Evolutionary conservation across 768 basidiomycete genomes (phyloP), one percentile per base, ranked within the genome.

Genomic region (Serpula lacrymans): DNA sequence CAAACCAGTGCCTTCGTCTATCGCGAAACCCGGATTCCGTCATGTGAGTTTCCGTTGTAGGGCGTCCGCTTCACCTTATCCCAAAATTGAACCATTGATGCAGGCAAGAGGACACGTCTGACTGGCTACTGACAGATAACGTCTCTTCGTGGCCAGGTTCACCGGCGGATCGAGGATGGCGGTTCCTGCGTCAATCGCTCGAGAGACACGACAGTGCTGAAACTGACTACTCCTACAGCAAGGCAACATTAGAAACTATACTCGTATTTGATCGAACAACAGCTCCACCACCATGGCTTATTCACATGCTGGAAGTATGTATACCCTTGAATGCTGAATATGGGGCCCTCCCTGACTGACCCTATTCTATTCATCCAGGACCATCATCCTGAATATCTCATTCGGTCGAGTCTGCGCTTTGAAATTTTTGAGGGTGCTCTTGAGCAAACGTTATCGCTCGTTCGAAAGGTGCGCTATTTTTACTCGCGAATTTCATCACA

Each of bases 51-150:
- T n/a, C n/a, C n/a, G n/a, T n/a, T n/a, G 7, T 40, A 6, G 27
- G 39, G 43, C 26, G 26, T 36, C 7, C 35, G n/a, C 6, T 39
- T 13, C 5, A 31, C 33, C 27, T 26, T 40, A 20, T 21, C 40
- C 42, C 39, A 12, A 16, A 26, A 14, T 33, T 45, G 22, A 53
- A 30, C 16, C 30, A 36, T 41, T 33, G 38, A 25, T 42, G 34
- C 60, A 92, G 89, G 34, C 73, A 76, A 62, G 79, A 82, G 50
- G 79, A 86, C 40, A 77, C 74, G 3, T 79, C 80, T 1, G 80
- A 84, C 47, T 97, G 94, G 93, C 70, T 97, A 24, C 68, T 88
- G 26, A 82, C 82, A 14, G 88, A 91, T 54, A 79, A 82, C 44
- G 74, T 88, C 8, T 74, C 81, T 2, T 84, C 86, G 0, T 95